phyloP scores from a whole-genome alignment of 495 filamentous ascomycete genomes.

The Penicillium lagena region DNA sequence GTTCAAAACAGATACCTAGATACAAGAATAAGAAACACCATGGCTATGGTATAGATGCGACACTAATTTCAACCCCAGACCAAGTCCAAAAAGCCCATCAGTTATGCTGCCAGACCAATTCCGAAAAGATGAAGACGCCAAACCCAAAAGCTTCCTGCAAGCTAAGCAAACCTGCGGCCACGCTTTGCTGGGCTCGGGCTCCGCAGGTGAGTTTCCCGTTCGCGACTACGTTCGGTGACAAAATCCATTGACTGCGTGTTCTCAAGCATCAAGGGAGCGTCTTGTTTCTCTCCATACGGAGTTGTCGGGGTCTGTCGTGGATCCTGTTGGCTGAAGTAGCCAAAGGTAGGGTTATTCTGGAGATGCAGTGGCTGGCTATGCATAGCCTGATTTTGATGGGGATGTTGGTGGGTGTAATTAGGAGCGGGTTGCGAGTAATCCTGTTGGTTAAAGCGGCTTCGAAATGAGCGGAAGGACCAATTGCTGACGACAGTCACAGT shows the following conservation, averaged over 20 bases:
- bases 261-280: slow-evolving; percentile 31
- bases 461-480: slow-evolving; percentile 41
- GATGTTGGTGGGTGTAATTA: slow-evolving; percentile 14
- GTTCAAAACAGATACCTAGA: not conserved
- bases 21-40: slow-evolving; percentile 5
- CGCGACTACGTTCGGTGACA: slow-evolving; percentile 29
- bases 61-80: not conserved
- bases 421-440: slow-evolving; percentile 20
- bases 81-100: not conserved
- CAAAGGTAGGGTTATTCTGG: slow-evolving; percentile 20
- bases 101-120: slow-evolving; percentile 3
- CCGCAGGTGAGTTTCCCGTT: slow-evolving; percentile 27
- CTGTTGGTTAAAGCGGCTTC: slow-evolving; percentile 29
- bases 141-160: not conserved
- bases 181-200: slow-evolving; percentile 37
- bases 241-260: slow-evolving; percentile 23
- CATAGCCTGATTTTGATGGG: slow-evolving; percentile 17
- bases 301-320: slow-evolving; percentile 4
- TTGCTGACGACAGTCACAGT: slow-evolving; percentile 39
- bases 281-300: slow-evolving; percentile 18
- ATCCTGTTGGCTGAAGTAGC: slow-evolving; percentile 19
- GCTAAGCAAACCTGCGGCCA: slow-evolving; percentile 19
- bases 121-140: slow-evolving; percentile 14
- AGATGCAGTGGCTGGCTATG: slow-evolving; percentile 15
- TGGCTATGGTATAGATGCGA: slow-evolving; percentile 2